Evolutionary conservation across 2,329 filamentous ascomycete genomes (phyloP), one percentile per base, ranked within the genome.

Genomic region (Mariannaea sp.): DNA sequence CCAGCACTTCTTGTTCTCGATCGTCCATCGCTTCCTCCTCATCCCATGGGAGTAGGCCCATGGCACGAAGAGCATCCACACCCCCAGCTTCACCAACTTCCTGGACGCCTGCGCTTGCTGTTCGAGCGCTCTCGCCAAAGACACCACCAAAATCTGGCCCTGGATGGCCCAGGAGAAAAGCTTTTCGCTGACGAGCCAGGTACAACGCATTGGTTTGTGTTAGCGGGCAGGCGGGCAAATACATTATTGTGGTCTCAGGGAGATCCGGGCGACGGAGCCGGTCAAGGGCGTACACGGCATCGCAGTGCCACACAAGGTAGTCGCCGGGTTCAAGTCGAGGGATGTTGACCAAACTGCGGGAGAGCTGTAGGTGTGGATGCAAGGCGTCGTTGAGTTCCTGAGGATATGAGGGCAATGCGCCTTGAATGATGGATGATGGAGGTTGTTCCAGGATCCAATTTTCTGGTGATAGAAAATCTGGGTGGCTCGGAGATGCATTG

Each of bases 231-330:
- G 70, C 71, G 3, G 75, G 73, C 16, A 77, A 65, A 57, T 75
- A 75, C 55, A 77, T 67, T 45, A 72, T 66, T 5, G 69, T 67
- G 2, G 67, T 66, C 8, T 59, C 48, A 17, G 57, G 55, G 19
- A 61, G 58, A 20, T 62, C 58, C 8, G 62, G 62, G 16, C 55
- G 58, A 16, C 59, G 55, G 19, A 58, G 56, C 24, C 51, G 82
- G 68, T 92, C 88, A 2, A 91, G 88, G 1, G 86, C 81, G 69
- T 92, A 88, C 41, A 90, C 82, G 26, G 72, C 76, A 68, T 88
- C 85, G 62, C 85, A 88, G 67, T 90, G 87, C 86, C 87, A 92
- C 27, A 84, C 80, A 2, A 91, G 85, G 63, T 87, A 91, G 70
- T 92, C 88, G 9, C 88, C 88, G 0, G 88, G 87, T 19, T 78